phyloP scores from a whole-genome alignment of 1,139 yeast species.

The Kazachstania sp. region DNA sequence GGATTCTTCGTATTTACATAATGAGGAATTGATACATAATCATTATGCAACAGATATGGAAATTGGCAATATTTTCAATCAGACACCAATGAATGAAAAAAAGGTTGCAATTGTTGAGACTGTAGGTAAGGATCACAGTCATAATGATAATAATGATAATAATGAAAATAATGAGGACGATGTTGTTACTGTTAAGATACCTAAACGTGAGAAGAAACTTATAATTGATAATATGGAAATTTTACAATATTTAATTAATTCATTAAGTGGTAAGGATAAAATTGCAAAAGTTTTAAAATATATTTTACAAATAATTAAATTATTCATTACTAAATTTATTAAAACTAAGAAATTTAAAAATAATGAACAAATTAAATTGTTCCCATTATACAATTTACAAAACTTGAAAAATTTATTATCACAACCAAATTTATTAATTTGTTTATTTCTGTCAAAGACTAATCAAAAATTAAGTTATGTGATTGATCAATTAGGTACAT shows the following conservation, averaged over 20 bases:
- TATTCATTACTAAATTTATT: slow-evolving; percentile 38
- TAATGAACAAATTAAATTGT: background rate
- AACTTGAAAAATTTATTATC: slow-evolving; percentile 8
- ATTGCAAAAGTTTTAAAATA: slow-evolving; percentile 58
- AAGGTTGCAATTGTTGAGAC: background rate
- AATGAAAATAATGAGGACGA: slow-evolving; percentile 7
- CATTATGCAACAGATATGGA: background rate
- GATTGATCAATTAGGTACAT: slow-evolving; percentile 46
- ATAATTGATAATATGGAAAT: slow-evolving; percentile 21
- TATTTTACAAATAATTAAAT: slow-evolving; percentile 43
- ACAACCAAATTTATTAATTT: slow-evolving; percentile 20
- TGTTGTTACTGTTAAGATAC: too few relatives aligned
- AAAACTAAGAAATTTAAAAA: slow-evolving; percentile 17
- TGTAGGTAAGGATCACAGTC: background rate
- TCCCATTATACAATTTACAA: slow-evolving; percentile 15
- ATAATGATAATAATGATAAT: background rate
- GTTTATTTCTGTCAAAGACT: slow-evolving; percentile 13
- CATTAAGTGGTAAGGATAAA: slow-evolving; percentile 61
- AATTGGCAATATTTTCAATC: background rate
- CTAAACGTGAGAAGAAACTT: background rate
- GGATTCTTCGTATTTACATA: background rate
- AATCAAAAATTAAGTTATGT: slow-evolving; percentile 36
- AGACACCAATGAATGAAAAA: background rate
- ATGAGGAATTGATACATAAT: background rate
- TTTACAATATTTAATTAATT: slow-evolving; percentile 43